Conservation (phyloP, 768 basidiomycete species). For the Kwoniella botswanensis region DNA sequence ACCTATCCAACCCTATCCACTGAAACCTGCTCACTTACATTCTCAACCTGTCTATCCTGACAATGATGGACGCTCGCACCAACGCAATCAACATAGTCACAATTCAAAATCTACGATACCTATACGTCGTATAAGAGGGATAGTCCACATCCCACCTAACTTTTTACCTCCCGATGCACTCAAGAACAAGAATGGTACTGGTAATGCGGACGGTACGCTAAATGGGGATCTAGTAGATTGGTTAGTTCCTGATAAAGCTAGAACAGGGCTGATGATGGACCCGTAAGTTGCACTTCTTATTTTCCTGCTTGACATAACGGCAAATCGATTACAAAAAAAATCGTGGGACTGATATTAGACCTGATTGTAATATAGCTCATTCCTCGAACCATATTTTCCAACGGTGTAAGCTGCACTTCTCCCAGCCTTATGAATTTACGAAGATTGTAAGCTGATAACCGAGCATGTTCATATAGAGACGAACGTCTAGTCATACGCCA, state of each 20-base stretch:
- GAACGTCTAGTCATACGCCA: slow-evolving; percentile 46
- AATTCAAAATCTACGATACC: slow-evolving; percentile 1
- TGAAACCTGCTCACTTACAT: neutral
- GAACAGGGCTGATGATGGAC: slow-evolving; percentile 41
- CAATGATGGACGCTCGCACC: too few species aligned
- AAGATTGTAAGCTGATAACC: slow-evolving; percentile 3
- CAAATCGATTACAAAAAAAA: too few species aligned
- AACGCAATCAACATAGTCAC: neutral
- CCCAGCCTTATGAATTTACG: neutral
- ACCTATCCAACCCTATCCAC: slow-evolving; percentile 7
- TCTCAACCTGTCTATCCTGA: neutral
- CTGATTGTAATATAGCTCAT: slow-evolving; percentile 16
- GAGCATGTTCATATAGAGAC: slow-evolving; percentile 22
- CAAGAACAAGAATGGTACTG: slow-evolving; percentile 10
- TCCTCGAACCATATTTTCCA: slow-evolving; percentile 46
- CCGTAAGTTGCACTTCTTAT: slow-evolving; percentile 27
- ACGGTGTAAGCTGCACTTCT: slow-evolving; percentile 24
- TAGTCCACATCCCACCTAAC: slow-evolving; percentile 23
- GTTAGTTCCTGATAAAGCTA: slow-evolving; percentile 23
- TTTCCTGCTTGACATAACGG: neutral
- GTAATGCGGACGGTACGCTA: neutral
- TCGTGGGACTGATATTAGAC: neutral
- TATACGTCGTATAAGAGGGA: slow-evolving; percentile 6
- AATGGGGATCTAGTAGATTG: slow-evolving; percentile 13
- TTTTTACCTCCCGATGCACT: slow-evolving; percentile 28